Evolutionary conservation across 768 basidiomycete genomes (phyloP).

Genomic region (Pleurotus tuoliensis): DNA sequence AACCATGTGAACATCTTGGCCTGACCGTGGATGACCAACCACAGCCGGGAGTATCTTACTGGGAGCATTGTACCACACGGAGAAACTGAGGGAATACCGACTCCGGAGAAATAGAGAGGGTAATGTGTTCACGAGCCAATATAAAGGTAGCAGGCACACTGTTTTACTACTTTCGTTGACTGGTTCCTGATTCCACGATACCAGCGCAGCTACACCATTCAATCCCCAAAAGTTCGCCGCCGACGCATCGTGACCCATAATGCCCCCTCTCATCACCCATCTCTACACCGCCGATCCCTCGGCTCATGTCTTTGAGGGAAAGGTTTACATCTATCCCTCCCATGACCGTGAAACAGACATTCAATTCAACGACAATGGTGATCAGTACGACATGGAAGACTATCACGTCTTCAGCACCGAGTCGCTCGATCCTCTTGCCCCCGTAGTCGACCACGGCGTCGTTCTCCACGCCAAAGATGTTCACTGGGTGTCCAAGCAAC

Average conservation of each 20-base stretch:
- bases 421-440: constrained; percentile 12
- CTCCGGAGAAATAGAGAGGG: too few species aligned
- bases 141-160: too few species aligned
- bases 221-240: too few species aligned
- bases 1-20: too few species aligned
- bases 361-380: constrained; percentile 19
- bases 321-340: constrained; percentile 19
- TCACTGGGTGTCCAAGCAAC: constrained; percentile 19
- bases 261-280: constrained; percentile 14
- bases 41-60: too few species aligned
- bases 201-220: too few species aligned
- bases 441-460: constrained; percentile 15
- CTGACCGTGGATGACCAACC: too few species aligned
- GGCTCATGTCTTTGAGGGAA: constrained; percentile 20
- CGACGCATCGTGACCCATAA: background rate
- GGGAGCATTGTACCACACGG: too few species aligned
- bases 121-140: too few species aligned
- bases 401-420: constrained; percentile 20
- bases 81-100: too few species aligned
- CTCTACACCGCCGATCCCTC: constrained; percentile 21
- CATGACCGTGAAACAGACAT: constrained; percentile 19
- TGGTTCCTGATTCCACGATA: too few species aligned
- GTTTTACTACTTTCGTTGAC: too few species aligned
- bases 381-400: constrained; percentile 20
- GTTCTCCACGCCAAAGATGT: constrained; percentile 16